phyloP scores from a whole-genome alignment of 371 early-diverging fungal genomes.

The Massospora cicadina region DNA sequence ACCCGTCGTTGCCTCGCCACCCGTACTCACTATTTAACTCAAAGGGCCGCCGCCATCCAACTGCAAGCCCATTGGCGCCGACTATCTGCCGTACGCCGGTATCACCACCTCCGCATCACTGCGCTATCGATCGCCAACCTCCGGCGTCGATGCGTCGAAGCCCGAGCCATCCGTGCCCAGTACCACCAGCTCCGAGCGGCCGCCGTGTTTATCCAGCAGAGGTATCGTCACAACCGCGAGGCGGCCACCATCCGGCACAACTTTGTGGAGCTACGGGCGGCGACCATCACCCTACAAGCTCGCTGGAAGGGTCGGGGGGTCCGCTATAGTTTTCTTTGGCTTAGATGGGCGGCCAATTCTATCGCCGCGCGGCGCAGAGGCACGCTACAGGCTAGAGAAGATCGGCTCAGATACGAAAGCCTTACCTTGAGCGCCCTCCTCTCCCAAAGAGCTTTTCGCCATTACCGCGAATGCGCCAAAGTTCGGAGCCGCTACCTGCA shows the following conservation, averaged over 20 bases:
- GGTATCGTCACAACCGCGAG: not conserved
- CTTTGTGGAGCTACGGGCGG: too few species aligned
- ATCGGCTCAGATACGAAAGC: too few species aligned
- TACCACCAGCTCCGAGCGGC: not conserved
- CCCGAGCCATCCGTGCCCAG: not conserved
- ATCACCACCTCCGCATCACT: not conserved
- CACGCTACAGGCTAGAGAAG: too few species aligned
- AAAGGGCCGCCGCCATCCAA: not conserved
- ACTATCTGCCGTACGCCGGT: not conserved
- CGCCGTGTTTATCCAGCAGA: not conserved
- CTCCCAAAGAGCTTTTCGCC: not conserved
- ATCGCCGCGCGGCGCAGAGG: too few species aligned
- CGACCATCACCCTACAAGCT: too few species aligned
- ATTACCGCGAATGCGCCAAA: not conserved
- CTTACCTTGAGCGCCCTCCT: too few species aligned
- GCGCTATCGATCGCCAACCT: not conserved
- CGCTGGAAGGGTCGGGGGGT: not conserved
- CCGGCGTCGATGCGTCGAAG: not conserved
- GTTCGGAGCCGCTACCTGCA: conserved; percentile 12
- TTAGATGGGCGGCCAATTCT: too few species aligned
- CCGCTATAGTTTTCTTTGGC: too few species aligned
- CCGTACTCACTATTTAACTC: not conserved
- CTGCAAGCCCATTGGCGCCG: not conserved
- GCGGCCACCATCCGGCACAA: too few species aligned
- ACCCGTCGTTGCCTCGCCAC: not conserved